phyloP scores from a whole-genome alignment of 805 yeast species.

The Saturnispora silvae region DNA sequence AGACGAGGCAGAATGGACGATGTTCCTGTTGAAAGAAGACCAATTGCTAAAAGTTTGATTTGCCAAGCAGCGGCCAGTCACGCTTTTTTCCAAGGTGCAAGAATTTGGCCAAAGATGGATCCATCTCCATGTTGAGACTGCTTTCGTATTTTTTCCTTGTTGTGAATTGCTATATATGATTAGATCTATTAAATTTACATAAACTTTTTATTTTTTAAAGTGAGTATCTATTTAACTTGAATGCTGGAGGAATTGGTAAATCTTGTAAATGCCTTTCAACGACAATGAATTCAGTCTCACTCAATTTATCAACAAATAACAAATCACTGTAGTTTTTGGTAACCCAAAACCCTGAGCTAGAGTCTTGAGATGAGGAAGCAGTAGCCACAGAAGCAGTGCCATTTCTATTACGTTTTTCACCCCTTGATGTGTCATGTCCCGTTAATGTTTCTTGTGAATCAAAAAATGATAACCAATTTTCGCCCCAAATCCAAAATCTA shows the following conservation, averaged over 20 bases:
- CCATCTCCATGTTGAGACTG: slow-evolving; percentile 10
- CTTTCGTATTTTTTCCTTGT: not conserved
- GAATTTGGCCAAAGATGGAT: slow-evolving; percentile 35
- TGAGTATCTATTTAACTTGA: slow-evolving; percentile 44
- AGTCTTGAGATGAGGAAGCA: too few species aligned
- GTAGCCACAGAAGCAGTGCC: slow-evolving; percentile 15
- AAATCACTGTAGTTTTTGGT: slow-evolving; percentile 69
- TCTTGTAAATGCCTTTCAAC: slow-evolving; percentile 67
- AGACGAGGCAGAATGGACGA: slow-evolving; percentile 33
- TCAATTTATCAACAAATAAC: slow-evolving; percentile 46
- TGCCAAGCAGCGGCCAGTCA: slow-evolving; percentile 61
- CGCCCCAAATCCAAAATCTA: slow-evolving; percentile 79
- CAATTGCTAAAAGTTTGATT: slow-evolving; percentile 36
- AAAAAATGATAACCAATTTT: slow-evolving; percentile 68
- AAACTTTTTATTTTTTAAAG: slow-evolving; percentile 8
- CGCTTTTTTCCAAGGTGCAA: slow-evolving; percentile 56
- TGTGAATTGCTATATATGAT: too few species aligned
- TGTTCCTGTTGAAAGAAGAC: slow-evolving; percentile 22
- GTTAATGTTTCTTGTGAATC: slow-evolving; percentile 33
- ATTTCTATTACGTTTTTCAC: slow-evolving; percentile 26
- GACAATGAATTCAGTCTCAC: slow-evolving; percentile 48
- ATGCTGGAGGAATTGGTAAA: slow-evolving; percentile 49
- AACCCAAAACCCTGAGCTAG: slow-evolving; percentile 71
- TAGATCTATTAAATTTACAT: too few species aligned
- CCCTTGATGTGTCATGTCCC: slow-evolving; percentile 3